phyloP scores from a whole-genome alignment of 352 stramenopile genomes.

The Pythium chondricola region DNA sequence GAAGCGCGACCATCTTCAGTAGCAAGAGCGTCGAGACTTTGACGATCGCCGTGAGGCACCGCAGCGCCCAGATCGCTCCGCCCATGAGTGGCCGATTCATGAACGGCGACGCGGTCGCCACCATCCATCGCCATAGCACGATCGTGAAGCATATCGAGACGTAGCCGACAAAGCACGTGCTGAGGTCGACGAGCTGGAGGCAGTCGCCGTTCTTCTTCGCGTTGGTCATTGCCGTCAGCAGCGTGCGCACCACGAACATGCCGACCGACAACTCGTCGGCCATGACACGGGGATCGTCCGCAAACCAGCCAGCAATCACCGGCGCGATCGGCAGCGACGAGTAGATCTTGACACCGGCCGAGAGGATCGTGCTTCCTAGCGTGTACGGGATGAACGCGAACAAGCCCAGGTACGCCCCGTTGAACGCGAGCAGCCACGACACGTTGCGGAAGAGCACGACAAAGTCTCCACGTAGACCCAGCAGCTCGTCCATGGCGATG shows the following conservation, averaged over 20 bases:
- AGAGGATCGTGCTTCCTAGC: slow-evolving; percentile 88
- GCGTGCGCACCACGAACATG: slow-evolving; percentile 43
- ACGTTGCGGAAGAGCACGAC: slow-evolving; percentile 94
- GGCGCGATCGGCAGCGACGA: slow-evolving; percentile 37
- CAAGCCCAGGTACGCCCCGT: slow-evolving; percentile 94
- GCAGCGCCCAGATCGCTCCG: slow-evolving; percentile 70
- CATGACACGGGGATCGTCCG: slow-evolving; percentile 17
- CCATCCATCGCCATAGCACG: slow-evolving; percentile 80
- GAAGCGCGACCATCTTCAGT: slow-evolving; percentile 98
- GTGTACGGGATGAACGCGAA: slow-evolving; percentile 96
- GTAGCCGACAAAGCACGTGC: slow-evolving; percentile 74
- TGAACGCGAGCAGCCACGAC: slow-evolving; percentile 96
- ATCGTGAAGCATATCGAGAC: slow-evolving; percentile 81
- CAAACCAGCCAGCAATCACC: slow-evolving; percentile 16
- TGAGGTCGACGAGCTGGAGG: slow-evolving; percentile 79
- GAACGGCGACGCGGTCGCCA: slow-evolving; percentile 77
- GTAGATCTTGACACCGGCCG: slow-evolving; percentile 55
- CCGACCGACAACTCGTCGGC: slow-evolving; percentile 20
- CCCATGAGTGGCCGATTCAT: slow-evolving; percentile 78
- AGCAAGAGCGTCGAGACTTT: slow-evolving; percentile 95
- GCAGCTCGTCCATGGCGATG: slow-evolving; percentile 95
- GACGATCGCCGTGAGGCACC: slow-evolving; percentile 80
- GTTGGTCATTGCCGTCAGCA: slow-evolving; percentile 46
- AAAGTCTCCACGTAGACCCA: slow-evolving; percentile 94
- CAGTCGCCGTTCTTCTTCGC: slow-evolving; percentile 69